Percentiles rank a stretch among this genome's conserved stretches.
phyloP scores from a whole-genome alignment of 805 yeast species.

The Torulaspora franciscae region DNA sequence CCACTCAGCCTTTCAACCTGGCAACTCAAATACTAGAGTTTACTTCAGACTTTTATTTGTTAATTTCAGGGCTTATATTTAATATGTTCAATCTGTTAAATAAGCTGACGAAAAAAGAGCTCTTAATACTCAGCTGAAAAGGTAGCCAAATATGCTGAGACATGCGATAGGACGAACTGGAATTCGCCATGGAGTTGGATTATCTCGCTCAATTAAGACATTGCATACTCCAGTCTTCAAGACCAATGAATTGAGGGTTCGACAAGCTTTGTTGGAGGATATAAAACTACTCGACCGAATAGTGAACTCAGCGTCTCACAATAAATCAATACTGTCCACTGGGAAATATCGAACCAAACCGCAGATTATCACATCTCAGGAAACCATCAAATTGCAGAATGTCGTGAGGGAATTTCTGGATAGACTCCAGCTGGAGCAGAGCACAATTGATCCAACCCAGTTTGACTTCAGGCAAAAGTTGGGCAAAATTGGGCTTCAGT shows the following conservation, averaged over 20 bases:
- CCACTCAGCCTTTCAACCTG: not conserved
- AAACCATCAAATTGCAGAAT: conserved; percentile 18
- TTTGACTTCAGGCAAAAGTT: conserved; percentile 15
- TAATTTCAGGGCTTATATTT: not conserved
- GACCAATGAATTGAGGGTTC: conserved; percentile 10
- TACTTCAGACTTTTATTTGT: not conserved
- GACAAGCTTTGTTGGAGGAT: conserved; percentile 17
- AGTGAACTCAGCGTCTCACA: conserved; percentile 20
- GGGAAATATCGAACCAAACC: conserved; percentile 26
- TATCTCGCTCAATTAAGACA: conserved; percentile 24
- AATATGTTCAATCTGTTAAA: not conserved
- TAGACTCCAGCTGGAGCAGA: conserved; percentile 21
- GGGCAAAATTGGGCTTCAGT: conserved; percentile 27
- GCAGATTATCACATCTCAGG: conserved; percentile 21
- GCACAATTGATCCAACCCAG: conserved; percentile 6
- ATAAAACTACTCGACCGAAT: conserved; percentile 22
- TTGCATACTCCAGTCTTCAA: conserved; percentile 28
- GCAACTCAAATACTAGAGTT: not conserved
- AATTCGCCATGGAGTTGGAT: not conserved
- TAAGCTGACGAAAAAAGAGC: not conserved
- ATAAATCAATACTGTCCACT: conserved; percentile 23
- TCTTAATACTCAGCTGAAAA: not conserved
- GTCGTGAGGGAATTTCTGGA: conserved; percentile 22
- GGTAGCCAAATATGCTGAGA: not conserved
- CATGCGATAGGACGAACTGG: not conserved